phyloP scores from a whole-genome alignment of 345 rosid genomes.

The Citrus reticulata region DNA sequence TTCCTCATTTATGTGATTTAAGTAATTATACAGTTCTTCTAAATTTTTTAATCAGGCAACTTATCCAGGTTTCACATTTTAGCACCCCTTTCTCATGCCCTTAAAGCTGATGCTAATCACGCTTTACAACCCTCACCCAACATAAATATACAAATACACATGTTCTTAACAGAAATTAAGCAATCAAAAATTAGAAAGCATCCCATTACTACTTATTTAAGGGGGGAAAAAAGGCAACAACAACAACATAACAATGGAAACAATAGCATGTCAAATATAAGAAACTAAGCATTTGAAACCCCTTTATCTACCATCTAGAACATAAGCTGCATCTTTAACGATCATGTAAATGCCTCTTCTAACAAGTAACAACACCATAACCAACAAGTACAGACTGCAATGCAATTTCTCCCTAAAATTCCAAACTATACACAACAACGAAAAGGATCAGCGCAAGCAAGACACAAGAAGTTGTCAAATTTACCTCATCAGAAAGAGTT shows the following conservation, averaged over 20 bases:
- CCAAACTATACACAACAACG: neutral
- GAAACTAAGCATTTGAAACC: neutral
- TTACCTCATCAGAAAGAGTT: conserved; percentile 79
- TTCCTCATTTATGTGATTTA: neutral
- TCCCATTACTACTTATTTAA: too few relatives aligned
- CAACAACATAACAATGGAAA: neutral
- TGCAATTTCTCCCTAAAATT: neutral
- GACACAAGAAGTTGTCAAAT: neutral
- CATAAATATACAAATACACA: neutral
- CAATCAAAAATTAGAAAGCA: neutral
- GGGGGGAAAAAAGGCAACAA: too few relatives aligned
- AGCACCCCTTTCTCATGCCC: neutral
- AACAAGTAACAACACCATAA: neutral
- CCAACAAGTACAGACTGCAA: neutral
- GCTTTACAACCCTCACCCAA: neutral
- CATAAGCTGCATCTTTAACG: neutral
- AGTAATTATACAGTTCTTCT: neutral
- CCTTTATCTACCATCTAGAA: neutral
- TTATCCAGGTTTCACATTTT: neutral
- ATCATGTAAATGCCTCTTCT: neutral
- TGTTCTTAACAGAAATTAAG: neutral
- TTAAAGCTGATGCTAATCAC: neutral
- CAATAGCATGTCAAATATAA: neutral
- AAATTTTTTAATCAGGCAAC: neutral
- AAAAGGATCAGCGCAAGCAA: neutral